Base-by-base conservation (phyloP, 2,329 filamentous ascomycete species). In the Sarocladium brachiariae region DNA sequence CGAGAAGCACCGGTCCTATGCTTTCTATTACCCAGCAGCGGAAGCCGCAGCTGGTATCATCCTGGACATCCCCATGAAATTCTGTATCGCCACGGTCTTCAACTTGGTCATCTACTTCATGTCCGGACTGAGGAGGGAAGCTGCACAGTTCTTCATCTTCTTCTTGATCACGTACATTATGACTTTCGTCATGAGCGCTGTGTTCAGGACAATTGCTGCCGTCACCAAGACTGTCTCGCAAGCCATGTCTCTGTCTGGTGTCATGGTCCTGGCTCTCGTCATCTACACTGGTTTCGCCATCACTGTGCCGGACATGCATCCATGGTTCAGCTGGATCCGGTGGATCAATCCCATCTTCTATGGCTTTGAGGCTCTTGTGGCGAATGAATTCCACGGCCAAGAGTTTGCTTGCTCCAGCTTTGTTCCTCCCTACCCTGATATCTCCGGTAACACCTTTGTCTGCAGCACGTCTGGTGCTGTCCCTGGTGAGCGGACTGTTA, bases 311-410 rank as follows among this genome's bases (percentile, higher is more conserved):
- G 57, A 85, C 59, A 89, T 86, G 84, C 75, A 82, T 19, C 78
- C 77, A 0, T 92, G 86, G 85, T 83, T 86, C 46, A 70, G 79
- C 24, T 91, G 87, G 87, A 84, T 91, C 49, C 78, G 83, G 24
- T 89, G 83, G 68, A 73, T 90, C 48, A 84, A 90, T 53, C 85
- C 86, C 0, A 78, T 90, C 31, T 82, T 74, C 39, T 90, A 90
- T 59, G 83, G 77, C 2, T 92, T 90, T 56, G 86, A 90, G 61
- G 76, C 80, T 2, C 69, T 89, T 16, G 77, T 88, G 65, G 73
- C 82, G 53, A 91, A 90, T 64, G 88, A 93, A 61, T 85, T 87
- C 57, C 76, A 80, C 53, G 72, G 75, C 4, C 74, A 71, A 1
- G 57, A 72, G 1, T 84, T 83, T 45, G 65, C 68, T 1, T 89